Percentiles rank a stretch among this genome's conserved stretches.
phyloP scores from a whole-genome alignment of 176 grass and related monocot species.

The Bromus sterilis region DNA sequence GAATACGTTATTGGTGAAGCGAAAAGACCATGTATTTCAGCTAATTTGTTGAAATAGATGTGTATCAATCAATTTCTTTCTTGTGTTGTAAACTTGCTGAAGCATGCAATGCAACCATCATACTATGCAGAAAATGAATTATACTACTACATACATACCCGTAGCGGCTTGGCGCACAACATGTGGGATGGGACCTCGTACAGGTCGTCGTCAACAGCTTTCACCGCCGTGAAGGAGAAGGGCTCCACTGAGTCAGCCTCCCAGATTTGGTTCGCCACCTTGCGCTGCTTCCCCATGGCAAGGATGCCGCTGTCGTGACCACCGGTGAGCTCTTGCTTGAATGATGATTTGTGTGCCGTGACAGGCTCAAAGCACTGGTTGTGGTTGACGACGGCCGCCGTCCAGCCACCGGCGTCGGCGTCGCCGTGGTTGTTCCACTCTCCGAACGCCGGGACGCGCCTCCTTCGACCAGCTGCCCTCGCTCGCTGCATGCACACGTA shows the following conservation, averaged over 20 bases:
- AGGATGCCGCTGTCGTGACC: fast-evolving
- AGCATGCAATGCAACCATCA: not conserved
- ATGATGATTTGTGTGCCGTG: not conserved
- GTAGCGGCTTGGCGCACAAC: not conserved
- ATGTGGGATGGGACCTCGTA: not conserved
- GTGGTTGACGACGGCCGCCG: not conserved
- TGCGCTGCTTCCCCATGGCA: not conserved
- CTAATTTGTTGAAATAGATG: not conserved
- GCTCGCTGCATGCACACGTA: not conserved
- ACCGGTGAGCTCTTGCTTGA: not conserved
- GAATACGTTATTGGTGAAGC: too few relatives aligned
- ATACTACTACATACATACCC: not conserved
- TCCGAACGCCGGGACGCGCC: constrained; percentile 10
- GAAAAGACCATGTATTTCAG: too few relatives aligned
- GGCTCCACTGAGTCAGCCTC: not conserved
- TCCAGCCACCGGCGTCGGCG: not conserved
- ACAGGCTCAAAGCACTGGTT: not conserved
- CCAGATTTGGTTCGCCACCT: not conserved
- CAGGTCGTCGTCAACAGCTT: not conserved
- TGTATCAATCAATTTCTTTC: not conserved
- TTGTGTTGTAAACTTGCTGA: not conserved
- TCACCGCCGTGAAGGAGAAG: not conserved
- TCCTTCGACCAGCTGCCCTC: not conserved
- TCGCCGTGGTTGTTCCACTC: constrained; percentile 4
- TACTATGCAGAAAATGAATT: not conserved